Evolutionary conservation across 2,329 filamentous ascomycete genomes (phyloP), one percentile per base, ranked within the genome.

Genomic region (Fusarium sp.): DNA sequence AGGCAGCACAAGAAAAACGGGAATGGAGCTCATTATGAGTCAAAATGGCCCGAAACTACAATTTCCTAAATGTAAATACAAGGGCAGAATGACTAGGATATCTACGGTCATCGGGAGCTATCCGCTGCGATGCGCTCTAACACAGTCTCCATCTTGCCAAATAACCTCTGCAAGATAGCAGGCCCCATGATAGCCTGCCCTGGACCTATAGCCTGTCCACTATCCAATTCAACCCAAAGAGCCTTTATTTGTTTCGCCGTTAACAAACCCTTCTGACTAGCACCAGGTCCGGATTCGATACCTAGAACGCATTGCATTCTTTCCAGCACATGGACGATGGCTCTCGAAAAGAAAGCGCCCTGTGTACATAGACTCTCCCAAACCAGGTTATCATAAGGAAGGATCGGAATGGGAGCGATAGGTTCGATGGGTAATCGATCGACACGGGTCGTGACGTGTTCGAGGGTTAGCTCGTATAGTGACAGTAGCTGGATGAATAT

Each of bases 221-320:
- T 20, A 8, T 56, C 24, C 1, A 57, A 3, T 7, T 59, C 57
- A 0, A 3, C 18, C 6, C 57, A 20, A 11, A 59, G 49, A 6
- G 29, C 30, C 0, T 30, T 25, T 0, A 38, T 11, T 8, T 59
- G 57, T 3, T 52, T 59, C 0, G 16, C 6, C 3, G 57, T 38
- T 1, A 59, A 8, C 15, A 59, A 5, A 1, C 49, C 57, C 7
- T 32, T 32, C 3, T 16, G 30, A 32, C 15, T 16, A 0, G 7
- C 8, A 0, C 18, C 15, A 1, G 1, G 2, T 10, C 4, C 13
- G 2, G 18, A 29, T 0, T 16, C 41, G 5, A 18, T 22, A 3
- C 57, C 57, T 5, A 59, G 8, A 0, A 32, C 57, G 13, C 11
- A 24, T 30, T 59, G 49, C 0, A 8, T 59, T 0, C 13, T 45